Base-by-base conservation (phyloP, 495 filamentous ascomycete genomes). In the Neurospora sp. region DNA sequence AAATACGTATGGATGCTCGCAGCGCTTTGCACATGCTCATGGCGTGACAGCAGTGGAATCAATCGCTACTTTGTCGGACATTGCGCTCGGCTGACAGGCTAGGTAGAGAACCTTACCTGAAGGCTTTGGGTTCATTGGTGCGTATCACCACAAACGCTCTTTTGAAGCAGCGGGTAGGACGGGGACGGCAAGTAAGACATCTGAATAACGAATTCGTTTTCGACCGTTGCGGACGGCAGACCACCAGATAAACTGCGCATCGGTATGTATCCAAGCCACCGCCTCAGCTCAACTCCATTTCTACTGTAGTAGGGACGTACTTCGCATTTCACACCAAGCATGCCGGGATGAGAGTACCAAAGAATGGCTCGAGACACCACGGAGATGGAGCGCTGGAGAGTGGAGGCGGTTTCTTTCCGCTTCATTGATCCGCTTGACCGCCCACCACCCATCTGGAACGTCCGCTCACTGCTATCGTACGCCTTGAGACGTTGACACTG, bases 371-470 rank as follows among this genome's bases (percentile, higher is more conserved):
- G 71, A 69, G 48, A 39, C 53, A 72, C 71, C 71, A 40, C 27
- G 10, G 37, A 69, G 71, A 69, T n/a, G 65, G 35, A 16, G 65
- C 35, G 44, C 41, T 38, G 27, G 27, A 65, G 14, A 65, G 53
- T 65, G 53, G 53, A 65, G 53, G 53, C 53, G 53, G 53, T 45
- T 53, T 48, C 75, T 71, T 70, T 76, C 71, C 74, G 72, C 76
- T 72, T 74, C 74, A 71, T 73, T 76, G 75, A 76, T 79, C 78
- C 79, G 77, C 77, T 80, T 79, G 77, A 80, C 79, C 77, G 73
- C 77, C 79, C 73, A 69, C 76, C 18, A 35, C 48, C 45, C 38
- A 48, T 53, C 68, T 70, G 65, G 44, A 35, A 69, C 75, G 70
- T 70, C 69, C 45, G 40, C 42, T 27, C 44, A 35, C 70, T 53